Base-by-base conservation (phyloP, 192 early-diverging fungal species). In the Chytriomyces sp. region DNA sequence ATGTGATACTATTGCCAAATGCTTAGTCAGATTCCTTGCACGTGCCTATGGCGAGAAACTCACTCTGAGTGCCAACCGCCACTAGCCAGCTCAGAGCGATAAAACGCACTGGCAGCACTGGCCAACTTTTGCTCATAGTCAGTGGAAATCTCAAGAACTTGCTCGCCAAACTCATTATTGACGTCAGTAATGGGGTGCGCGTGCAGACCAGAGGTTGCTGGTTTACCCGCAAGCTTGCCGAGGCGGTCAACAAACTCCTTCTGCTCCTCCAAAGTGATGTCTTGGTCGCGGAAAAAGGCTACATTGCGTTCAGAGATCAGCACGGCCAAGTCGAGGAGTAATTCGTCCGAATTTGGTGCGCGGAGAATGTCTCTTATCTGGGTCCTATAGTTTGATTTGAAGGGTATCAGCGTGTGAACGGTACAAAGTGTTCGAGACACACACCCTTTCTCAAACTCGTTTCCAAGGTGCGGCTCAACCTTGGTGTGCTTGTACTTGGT, bases 281-380 rank as follows among this genome's bases (percentile, higher is more conserved):
- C 86, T 74, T 91, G 89, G 56, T 90, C 80, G 7, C 88, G 76
- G 76, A 91, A 88, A 59, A 86, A 88, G 12, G 89, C 87, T 17
- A 91, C 88, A 26, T 87, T 87, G 39, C 89, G 80, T 58, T 91
- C 82, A 22, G 88, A 75, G 44, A 88, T 81, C 28, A 89, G 64
- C 10, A 84, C 73, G 8, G 86, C 87, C n/a, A 91, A 77, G 26
- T 19, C 41, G 28, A 7, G 62, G 26, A 64, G n/a, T 7, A 36
- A 34, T 30, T 52, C 62, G 19, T 31, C 65, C 10, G 31, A 60
- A 26, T 57, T 41, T 5, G 65, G 30, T 7, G 41, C 41, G 65
- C 28, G 10, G 25, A 58, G n/a, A 41, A 68, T 14, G 52, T 32
- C 65, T 10, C 31, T 17, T 7, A 58, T 17, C 60, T 58, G 56